A percentile compares a stretch with the other conserved stretches of the same genome.
Evolutionary conservation across 1,284 basidiomycete species (phyloP).

Genomic region (Cryptococcus sp.): DNA sequence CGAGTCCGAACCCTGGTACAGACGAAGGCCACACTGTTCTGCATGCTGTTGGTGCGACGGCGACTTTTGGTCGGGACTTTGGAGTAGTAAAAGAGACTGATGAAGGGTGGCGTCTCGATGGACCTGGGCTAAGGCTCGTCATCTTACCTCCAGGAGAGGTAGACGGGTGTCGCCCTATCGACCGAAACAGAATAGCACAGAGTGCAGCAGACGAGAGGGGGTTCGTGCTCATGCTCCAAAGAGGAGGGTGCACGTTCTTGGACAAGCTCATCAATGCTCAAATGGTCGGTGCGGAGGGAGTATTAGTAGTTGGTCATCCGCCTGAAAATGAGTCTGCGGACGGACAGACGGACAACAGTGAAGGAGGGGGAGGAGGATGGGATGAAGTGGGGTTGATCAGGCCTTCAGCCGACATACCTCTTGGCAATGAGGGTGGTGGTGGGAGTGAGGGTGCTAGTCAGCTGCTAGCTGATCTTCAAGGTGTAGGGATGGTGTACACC

Average conservation of each 20-base stretch:
- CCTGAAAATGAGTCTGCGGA: neutral
- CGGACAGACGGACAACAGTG: neutral
- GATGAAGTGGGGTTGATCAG: constrained; percentile 31
- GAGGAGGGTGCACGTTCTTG: constrained; percentile 79
- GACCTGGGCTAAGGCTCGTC: constrained; percentile 10
- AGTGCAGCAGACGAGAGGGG: neutral
- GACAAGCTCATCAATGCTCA: constrained; percentile 71
- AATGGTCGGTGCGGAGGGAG: constrained; percentile 68
- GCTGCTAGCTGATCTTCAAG: constrained; percentile 17
- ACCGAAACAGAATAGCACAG: neutral
- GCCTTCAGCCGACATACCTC: constrained; percentile 31
- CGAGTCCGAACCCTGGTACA: neutral
- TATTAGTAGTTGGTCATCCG: constrained; percentile 66
- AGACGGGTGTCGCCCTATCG: neutral
- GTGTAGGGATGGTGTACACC: constrained; percentile 35
- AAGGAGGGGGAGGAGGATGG: constrained; percentile 3
- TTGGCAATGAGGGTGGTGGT: neutral
- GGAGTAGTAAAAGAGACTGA: neutral
- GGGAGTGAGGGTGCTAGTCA: neutral
- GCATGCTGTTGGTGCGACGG: constrained; percentile 63
- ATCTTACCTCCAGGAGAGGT: constrained; percentile 7
- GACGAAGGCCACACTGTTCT: constrained; percentile 34
- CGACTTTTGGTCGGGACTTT: constrained; percentile 63
- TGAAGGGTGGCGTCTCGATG: constrained; percentile 12
- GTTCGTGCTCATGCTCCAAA: constrained; percentile 35